Evolutionary conservation across 768 basidiomycete species (phyloP).

Genomic region (Pulveroboletus sp.): DNA sequence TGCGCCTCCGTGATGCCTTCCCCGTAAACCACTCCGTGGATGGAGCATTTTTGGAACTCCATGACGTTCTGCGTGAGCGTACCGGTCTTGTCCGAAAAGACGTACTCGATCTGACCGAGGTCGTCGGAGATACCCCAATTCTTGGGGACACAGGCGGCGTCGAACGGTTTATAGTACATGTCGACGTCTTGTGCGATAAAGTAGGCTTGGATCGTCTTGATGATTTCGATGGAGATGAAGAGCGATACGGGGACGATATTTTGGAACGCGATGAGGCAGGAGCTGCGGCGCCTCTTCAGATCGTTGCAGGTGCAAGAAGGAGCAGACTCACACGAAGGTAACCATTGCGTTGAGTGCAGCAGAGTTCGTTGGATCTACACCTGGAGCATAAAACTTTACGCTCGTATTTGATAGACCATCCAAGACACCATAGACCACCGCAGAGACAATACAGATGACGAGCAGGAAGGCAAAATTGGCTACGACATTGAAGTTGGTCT

Average conservation of each 20-base stretch:
- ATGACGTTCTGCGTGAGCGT: conserved; percentile 98
- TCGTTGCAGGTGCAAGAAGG: neutral
- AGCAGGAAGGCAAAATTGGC: conserved; percentile 85
- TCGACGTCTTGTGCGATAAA: conserved; percentile 95
- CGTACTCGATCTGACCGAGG: conserved; percentile 96
- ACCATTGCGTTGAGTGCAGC: conserved; percentile 71
- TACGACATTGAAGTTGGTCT: conserved; percentile 97
- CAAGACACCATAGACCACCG: conserved; percentile 69
- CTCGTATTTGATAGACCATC: conserved; percentile 61
- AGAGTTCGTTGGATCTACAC: conserved; percentile 57
- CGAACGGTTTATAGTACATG: conserved; percentile 88
- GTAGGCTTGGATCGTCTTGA: conserved; percentile 96
- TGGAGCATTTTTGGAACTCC: conserved; percentile 96
- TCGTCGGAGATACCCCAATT: conserved; percentile 99
- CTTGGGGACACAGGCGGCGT: conserved; percentile 89
- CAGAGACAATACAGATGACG: conserved; percentile 71
- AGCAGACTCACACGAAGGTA: conserved; percentile 76
- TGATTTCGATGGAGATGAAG: conserved; percentile 96
- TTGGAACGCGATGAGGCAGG: conserved; percentile 93
- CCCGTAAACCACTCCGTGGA: conserved; percentile 80
- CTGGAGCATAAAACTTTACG: conserved; percentile 64
- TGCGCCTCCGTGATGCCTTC: conserved; percentile 96
- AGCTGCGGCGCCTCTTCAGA: conserved; percentile 41
- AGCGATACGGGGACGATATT: conserved; percentile 95
- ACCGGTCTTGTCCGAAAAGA: conserved; percentile 91